Evolutionary conservation across 129 eudicot species (phyloP), one percentile per base, ranked within the genome.

Genomic region (Flaveria ramosissima): DNA sequence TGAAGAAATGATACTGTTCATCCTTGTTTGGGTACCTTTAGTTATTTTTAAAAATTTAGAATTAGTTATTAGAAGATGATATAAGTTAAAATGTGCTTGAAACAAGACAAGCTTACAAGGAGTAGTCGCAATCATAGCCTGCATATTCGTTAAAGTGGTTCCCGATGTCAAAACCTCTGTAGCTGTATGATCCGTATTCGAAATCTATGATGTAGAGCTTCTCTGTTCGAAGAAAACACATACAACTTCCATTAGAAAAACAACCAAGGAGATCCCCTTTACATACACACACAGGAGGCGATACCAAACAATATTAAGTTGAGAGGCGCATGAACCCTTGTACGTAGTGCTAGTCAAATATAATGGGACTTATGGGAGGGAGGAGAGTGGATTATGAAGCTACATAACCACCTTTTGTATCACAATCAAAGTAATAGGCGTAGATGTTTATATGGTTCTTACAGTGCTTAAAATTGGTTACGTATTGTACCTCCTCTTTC

Each of bases 121-220:
- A 84, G 88, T 94, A 94, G 86, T 94, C 97, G 62, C 98, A 94
- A 76, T 94, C 96, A 71, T 94, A 94, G 71, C 98, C 97, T 9
- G 98, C 98, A 83, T 94, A 94, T 81, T 94, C 98, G 19, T 94
- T 94, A 87, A 91, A 94, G 88, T 94, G 98, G 72, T 94, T 94
- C 72, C 98, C 98, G 27, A 94, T 85, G 86, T 94, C 98, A 83
- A 94, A 91, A 24, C 98, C 98, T 87, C 98, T 85, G 84, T 94
- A 94, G 71, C 80, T 91, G 86, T 89, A 94, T 10, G 97, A 94
- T 79, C 96, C 98, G 61, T 94, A 94, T 82, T 94, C 98, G 78
- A 94, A 94, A 85, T 94, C 98, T 32, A 94, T 94, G 86, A 94
- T 80, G 87, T 89, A 87, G 7, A 94, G 92, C 72, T 91, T 94